Conservation (phyloP, 768 basidiomycete species). For the Mycena capillaripes region DNA sequence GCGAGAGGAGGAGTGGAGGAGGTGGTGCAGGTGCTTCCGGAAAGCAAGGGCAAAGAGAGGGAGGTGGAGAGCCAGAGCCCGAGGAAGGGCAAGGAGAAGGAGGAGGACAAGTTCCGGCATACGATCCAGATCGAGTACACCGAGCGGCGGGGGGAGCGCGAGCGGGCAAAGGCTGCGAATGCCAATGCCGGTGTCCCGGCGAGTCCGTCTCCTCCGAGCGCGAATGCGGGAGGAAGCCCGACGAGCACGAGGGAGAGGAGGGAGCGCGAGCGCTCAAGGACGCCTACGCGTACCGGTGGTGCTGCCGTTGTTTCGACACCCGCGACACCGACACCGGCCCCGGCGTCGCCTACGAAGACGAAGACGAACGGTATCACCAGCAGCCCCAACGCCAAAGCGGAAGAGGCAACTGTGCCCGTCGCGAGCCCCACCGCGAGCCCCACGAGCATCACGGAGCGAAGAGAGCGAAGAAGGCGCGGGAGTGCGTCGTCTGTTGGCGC, state of each 20-base stretch:
- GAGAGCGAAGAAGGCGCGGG: conserved; percentile 24
- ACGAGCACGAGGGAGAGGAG: background rate
- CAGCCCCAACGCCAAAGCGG: background rate
- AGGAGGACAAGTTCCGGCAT: conserved; percentile 70
- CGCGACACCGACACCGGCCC: background rate
- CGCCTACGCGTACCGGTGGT: conserved; percentile 12
- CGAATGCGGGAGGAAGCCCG: too few relatives aligned
- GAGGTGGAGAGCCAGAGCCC: conserved; percentile 12
- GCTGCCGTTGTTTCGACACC: background rate
- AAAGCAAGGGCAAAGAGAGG: conserved; percentile 5
- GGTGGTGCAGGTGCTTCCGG: conserved; percentile 3
- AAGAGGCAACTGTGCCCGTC: too few relatives aligned
- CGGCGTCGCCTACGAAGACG: too few relatives aligned
- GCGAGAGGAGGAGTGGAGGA: too few relatives aligned
- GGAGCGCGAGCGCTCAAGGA: conserved; percentile 20
- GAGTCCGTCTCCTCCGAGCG: too few relatives aligned
- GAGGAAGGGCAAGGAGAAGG: conserved; percentile 32
- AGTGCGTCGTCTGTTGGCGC: conserved; percentile 19
- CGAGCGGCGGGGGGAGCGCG: conserved; percentile 48
- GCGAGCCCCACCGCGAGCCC: conserved; percentile 12
- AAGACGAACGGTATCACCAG: too few relatives aligned
- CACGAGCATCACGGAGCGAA: conserved; percentile 32
- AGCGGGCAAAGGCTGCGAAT: conserved; percentile 38
- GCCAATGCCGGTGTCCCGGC: too few relatives aligned
- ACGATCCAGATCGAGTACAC: conserved; percentile 98